Evolutionary conservation across 768 basidiomycete species (phyloP).

Genomic region (Mycena chlorophos): DNA sequence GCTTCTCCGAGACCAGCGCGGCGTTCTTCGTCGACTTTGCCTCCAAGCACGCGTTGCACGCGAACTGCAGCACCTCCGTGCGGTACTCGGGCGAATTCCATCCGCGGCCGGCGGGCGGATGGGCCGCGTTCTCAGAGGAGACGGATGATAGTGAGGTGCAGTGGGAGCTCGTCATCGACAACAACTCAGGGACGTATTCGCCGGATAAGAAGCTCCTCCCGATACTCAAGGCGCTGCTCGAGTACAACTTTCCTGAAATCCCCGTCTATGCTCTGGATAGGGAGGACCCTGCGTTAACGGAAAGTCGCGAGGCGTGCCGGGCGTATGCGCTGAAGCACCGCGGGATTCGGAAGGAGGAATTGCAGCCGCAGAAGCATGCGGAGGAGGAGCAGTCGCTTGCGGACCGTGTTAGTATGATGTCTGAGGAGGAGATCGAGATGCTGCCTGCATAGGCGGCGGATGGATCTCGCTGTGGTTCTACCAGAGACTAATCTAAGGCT

Average conservation of each 20-base stretch:
- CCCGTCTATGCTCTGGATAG: slow-evolving; percentile 53
- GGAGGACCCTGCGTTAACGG: slow-evolving; percentile 54
- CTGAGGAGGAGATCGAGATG: slow-evolving; percentile 13
- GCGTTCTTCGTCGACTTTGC: slow-evolving; percentile 86
- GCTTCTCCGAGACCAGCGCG: slow-evolving; percentile 86
- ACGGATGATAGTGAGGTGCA: slow-evolving; percentile 53
- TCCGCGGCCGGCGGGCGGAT: slow-evolving; percentile 68
- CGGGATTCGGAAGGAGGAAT: slow-evolving; percentile 59
- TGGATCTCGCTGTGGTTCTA: too few relatives aligned
- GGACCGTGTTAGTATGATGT: slow-evolving; percentile 24
- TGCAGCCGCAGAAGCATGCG: slow-evolving; percentile 57
- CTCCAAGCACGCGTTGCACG: slow-evolving; percentile 84
- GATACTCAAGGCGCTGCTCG: slow-evolving; percentile 57
- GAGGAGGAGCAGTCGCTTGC: slow-evolving; percentile 58
- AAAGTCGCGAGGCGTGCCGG: slow-evolving; percentile 67
- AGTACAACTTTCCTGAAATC: slow-evolving; percentile 74
- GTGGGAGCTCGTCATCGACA: slow-evolving; percentile 87
- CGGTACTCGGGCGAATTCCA: slow-evolving; percentile 82
- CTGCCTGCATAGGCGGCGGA: too few relatives aligned
- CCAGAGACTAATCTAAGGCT: too few relatives aligned
- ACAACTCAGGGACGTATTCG: slow-evolving; percentile 83
- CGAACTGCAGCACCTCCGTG: slow-evolving; percentile 66
- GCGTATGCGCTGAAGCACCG: slow-evolving; percentile 61
- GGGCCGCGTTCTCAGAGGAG: slow-evolving; percentile 59
- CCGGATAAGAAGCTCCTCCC: slow-evolving; percentile 67